phyloP scores from a whole-genome alignment of 176 grass and related monocot species.

The Chloris gayana region DNA sequence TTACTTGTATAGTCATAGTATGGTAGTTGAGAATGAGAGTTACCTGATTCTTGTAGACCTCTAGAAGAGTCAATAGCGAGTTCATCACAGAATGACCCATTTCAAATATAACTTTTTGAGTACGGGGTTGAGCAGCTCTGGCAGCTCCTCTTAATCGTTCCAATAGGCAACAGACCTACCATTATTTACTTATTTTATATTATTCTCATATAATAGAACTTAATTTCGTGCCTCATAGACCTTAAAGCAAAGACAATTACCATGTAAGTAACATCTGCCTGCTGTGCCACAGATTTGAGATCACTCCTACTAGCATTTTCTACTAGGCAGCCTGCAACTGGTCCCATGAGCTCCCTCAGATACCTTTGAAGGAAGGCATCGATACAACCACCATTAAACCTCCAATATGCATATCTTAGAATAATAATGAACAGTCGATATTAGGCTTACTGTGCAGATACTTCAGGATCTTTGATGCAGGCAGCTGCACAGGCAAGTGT shows the following conservation, averaged over 20 bases:
- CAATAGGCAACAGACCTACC: slow-evolving; percentile 89
- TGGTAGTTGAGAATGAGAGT: slow-evolving; percentile 24
- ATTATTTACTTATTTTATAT: slow-evolving; percentile 37
- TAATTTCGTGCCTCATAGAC: slow-evolving; percentile 7
- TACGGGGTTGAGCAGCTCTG: slow-evolving; percentile 88
- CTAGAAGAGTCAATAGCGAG: slow-evolving; percentile 85
- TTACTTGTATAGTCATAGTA: slow-evolving; percentile 17
- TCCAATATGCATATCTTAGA: slow-evolving; percentile 22
- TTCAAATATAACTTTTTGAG: slow-evolving; percentile 92
- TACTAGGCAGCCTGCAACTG: slow-evolving; percentile 74
- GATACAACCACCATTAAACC: slow-evolving; percentile 29
- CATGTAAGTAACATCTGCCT: slow-evolving; percentile 89
- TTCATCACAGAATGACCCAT: slow-evolving; percentile 86
- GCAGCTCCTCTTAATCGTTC: slow-evolving; percentile 94
- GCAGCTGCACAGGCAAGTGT: slow-evolving; percentile 91
- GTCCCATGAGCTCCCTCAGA: slow-evolving; percentile 95
- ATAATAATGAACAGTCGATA: slow-evolving; percentile 38
- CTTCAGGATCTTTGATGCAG: slow-evolving; percentile 88
- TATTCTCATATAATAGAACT: slow-evolving; percentile 27
- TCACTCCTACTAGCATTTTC: slow-evolving; percentile 83
- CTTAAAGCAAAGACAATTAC: slow-evolving; percentile 51
- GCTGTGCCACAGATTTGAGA: slow-evolving; percentile 88
- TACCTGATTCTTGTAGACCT: slow-evolving; percentile 96
- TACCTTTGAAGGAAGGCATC: slow-evolving; percentile 62
- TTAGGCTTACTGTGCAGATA: slow-evolving; percentile 78